phyloP scores from a whole-genome alignment of 164 flowering plant species.

The Sedum album region DNA sequence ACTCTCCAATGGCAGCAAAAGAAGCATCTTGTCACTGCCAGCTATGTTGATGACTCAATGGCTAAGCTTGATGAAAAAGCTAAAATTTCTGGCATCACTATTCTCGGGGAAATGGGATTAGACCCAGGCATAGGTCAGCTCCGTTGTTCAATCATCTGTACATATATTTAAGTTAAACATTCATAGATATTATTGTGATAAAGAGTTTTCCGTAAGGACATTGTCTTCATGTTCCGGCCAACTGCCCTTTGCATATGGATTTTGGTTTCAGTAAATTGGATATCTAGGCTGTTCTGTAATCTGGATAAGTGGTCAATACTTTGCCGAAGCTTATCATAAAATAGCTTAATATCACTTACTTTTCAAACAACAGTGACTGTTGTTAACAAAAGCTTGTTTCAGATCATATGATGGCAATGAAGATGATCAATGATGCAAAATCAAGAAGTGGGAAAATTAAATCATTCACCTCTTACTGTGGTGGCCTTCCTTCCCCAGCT shows the following conservation, averaged over 20 bases:
- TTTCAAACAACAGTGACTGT: background rate
- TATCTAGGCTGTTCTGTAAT: too few relatives aligned
- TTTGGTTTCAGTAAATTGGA: background rate
- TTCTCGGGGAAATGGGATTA: conserved; percentile 98
- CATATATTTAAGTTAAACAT: background rate
- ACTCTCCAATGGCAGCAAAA: conserved; percentile 46
- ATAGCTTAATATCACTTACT: background rate
- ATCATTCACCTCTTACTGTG: conserved; percentile 90
- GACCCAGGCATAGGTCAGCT: conserved; percentile 96
- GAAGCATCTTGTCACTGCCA: conserved; percentile 93
- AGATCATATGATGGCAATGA: conserved; percentile 99
- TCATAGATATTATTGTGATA: background rate
- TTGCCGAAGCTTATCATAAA: background rate
- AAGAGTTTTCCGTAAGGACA: background rate
- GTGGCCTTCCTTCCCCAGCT: conserved; percentile 93
- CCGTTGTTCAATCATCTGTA: background rate
- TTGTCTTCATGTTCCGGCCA: background rate
- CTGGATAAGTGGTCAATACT: too few relatives aligned
- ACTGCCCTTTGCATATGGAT: background rate
- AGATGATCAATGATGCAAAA: conserved; percentile 84
- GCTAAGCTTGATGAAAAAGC: conserved; percentile 59
- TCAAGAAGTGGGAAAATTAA: conserved; percentile 45
- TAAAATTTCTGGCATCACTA: conserved; percentile 64
- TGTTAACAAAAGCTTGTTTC: conserved; percentile 13
- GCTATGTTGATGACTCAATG: conserved; percentile 81